A percentile compares a stretch with the other conserved stretches of the same genome.
phyloP scores from a whole-genome alignment of 768 basidiomycete species.

The Amanita subjunquillea region DNA sequence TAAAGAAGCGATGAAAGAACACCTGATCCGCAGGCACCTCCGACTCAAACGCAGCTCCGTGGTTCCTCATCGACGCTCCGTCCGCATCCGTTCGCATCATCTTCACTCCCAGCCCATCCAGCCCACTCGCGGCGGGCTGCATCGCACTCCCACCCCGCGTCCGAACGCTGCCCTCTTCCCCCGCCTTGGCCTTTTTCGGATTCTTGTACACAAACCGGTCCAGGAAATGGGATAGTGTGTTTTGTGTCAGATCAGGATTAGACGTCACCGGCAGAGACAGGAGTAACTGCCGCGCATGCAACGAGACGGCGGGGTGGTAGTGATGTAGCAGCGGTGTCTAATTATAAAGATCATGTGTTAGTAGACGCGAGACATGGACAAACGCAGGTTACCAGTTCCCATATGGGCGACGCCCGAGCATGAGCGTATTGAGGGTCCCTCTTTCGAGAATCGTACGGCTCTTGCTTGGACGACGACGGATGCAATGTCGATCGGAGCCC shows the following conservation, averaged over 20 bases:
- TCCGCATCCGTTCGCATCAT: conserved; percentile 52
- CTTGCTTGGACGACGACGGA: conserved; percentile 15
- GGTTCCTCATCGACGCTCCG: conserved; percentile 38
- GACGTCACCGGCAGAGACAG: conserved; percentile 64
- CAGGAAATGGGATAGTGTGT: conserved; percentile 90
- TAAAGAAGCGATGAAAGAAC: conserved; percentile 90
- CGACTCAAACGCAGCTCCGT: conserved; percentile 61
- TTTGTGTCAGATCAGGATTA: conserved; percentile 80
- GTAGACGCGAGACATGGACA: neutral
- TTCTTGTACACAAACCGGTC: conserved; percentile 98
- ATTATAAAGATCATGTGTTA: too few relatives aligned
- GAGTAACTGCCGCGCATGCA: conserved; percentile 81
- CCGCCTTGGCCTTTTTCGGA: conserved; percentile 55
- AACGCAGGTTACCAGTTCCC: conserved; percentile 54
- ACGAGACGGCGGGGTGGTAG: conserved; percentile 83
- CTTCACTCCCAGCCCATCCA: conserved; percentile 62
- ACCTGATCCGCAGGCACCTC: conserved; percentile 88
- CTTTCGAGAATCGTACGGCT: conserved; percentile 76
- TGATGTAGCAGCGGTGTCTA: conserved; percentile 76
- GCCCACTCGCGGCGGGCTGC: conserved; percentile 77
- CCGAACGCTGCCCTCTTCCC: conserved; percentile 22
- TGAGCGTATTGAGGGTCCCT: conserved; percentile 83
- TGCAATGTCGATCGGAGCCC: conserved; percentile 31
- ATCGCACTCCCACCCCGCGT: conserved; percentile 82
- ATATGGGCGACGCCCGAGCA: conserved; percentile 70